Evolutionary conservation across 768 basidiomycete species (phyloP).

Genomic region (Symmetrospora coprosmae): DNA sequence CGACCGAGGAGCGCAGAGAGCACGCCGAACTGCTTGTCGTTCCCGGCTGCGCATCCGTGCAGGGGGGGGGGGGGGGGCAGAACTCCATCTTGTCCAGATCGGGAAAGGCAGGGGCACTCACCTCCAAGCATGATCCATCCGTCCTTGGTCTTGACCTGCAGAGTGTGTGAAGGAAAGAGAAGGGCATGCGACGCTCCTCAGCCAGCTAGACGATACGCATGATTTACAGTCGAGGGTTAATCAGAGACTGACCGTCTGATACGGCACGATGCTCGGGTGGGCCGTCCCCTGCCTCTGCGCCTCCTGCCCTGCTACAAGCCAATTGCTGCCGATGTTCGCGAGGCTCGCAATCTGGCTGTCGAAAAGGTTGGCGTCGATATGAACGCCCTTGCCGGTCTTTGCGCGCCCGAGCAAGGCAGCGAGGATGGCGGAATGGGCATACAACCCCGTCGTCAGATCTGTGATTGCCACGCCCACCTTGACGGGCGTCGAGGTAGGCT

Average conservation of each 20-base stretch:
- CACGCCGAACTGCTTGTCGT: constrained; percentile 53
- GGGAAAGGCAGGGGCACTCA: constrained; percentile 32
- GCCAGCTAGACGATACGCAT: too few relatives aligned
- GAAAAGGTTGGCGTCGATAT: constrained; percentile 85
- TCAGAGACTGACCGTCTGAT: constrained; percentile 45
- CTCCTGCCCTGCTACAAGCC: constrained; percentile 69
- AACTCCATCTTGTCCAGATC: not conserved
- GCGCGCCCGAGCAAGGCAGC: constrained; percentile 69
- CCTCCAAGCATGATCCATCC: constrained; percentile 86
- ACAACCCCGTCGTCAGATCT: constrained; percentile 56
- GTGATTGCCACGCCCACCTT: constrained; percentile 95
- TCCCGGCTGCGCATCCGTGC: constrained; percentile 63
- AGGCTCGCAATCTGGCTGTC: constrained; percentile 56
- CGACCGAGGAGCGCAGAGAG: constrained; percentile 52
- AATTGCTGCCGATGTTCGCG: constrained; percentile 43
- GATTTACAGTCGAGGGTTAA: not conserved
- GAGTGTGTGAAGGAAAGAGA: too few relatives aligned
- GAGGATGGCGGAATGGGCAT: constrained; percentile 83
- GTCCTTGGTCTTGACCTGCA: constrained; percentile 69
- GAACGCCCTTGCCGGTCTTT: constrained; percentile 71
- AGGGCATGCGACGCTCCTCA: constrained; percentile 22
- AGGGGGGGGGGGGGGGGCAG: not conserved
- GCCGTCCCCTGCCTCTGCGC: constrained; percentile 78
- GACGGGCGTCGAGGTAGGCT: constrained; percentile 65
- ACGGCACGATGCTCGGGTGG: constrained; percentile 85